Base-by-base conservation (phyloP, 805 yeast genomes). In the Pichia membranifaciens region DNA sequence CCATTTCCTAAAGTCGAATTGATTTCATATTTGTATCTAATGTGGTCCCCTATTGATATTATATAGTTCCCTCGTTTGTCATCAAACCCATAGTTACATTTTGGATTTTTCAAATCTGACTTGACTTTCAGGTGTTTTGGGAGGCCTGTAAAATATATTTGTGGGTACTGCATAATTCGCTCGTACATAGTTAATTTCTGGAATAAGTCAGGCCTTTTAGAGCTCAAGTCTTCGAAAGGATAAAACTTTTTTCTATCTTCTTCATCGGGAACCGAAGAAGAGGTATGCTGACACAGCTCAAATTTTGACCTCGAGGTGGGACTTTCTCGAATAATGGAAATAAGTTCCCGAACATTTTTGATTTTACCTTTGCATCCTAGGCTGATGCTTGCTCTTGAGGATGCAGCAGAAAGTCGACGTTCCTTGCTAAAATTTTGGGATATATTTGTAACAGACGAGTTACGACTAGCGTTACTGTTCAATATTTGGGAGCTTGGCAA, bases 11-110 rank as follows among this genome's bases (percentile, higher is more conserved):
- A 70, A 1, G 70, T 62, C 2, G 70, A 62, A 18, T 76, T 44
- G 4, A 87, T 78, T 54, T 84, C 81, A 58, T 82, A 88, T 25
- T 95, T 66, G 61, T 81, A 87, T 45, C 82, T 82, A 38, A 87
- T 75, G 53, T 87, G 96, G 58, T 87, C 96, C 10, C 82, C 79
- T 1, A 61, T 59, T 0, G 69, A 56, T 1, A 78, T 69, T 5
- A 68, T 66, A 56, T 84, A 82, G 57, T 86, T 84, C 3, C 87
- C 84, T 12, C 75, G 66, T 10, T 62, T 61, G 58, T 87, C 93
- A 59, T 86, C 95, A 61, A 82, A 85, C 0, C 89, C 90, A 66
- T 77, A 79, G 62, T 82, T 82, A 41, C 64, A 61, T 20, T 59
- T 65, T 46, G 61, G 67, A 52, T 70, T 70, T 35, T 67, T 64